Percentiles rank a stretch among this genome's conserved stretches.
Evolutionary conservation across 768 basidiomycete genomes (phyloP).

Genomic region (Tulasnella sp.): DNA sequence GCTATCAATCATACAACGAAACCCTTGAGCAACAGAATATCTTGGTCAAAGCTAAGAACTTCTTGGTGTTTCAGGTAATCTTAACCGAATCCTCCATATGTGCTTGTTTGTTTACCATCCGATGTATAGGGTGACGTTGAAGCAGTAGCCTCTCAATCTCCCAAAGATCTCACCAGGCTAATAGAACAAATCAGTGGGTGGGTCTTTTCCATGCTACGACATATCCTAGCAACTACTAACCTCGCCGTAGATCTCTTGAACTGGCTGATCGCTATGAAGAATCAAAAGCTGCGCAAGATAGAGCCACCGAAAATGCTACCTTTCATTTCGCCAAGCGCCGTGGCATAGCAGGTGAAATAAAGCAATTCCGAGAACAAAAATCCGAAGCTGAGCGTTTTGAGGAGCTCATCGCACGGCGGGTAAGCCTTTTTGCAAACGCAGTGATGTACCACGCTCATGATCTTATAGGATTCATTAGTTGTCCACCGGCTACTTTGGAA

Average conservation of each 20-base stretch:
- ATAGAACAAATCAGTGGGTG: slow-evolving; percentile 90
- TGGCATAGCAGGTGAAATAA: slow-evolving; percentile 88
- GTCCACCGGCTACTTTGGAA: slow-evolving; percentile 75
- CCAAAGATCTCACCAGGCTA: slow-evolving; percentile 75
- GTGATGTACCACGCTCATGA: not conserved
- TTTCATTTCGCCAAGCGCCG: slow-evolving; percentile 90
- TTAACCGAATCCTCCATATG: not conserved
- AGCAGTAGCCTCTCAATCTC: slow-evolving; percentile 88
- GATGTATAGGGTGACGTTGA: slow-evolving; percentile 72
- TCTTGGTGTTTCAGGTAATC: slow-evolving; percentile 77
- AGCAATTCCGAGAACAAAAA: slow-evolving; percentile 95
- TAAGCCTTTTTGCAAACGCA: slow-evolving; percentile 27
- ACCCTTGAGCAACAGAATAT: slow-evolving; percentile 84
- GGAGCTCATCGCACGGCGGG: slow-evolving; percentile 56
- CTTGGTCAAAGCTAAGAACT: slow-evolving; percentile 98
- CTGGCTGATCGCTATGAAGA: slow-evolving; percentile 78
- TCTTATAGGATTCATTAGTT: slow-evolving; percentile 58
- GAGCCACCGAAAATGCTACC: slow-evolving; percentile 87
- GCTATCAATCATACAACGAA: slow-evolving; percentile 79
- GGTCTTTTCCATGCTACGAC: slow-evolving; percentile 5
- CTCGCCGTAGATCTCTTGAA: slow-evolving; percentile 49
- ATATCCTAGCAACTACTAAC: not conserved
- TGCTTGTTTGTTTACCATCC: not conserved
- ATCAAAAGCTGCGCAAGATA: slow-evolving; percentile 74
- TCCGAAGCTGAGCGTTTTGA: slow-evolving; percentile 84